Base-by-base conservation (phyloP, 805 yeast species). In the Sugiyamaella qingdaonensis region DNA sequence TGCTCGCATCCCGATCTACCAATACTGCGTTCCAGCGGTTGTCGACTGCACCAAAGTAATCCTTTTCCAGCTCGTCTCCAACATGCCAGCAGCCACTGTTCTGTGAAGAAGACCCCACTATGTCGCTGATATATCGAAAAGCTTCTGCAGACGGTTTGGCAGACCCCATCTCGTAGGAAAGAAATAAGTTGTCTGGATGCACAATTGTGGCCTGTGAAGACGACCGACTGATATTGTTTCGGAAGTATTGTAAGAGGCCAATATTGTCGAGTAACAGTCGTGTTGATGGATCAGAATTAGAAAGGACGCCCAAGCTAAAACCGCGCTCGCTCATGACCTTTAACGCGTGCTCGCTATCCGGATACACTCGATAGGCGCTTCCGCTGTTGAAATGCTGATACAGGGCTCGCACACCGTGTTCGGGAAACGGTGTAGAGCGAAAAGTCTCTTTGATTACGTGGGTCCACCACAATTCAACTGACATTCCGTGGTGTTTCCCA, bases 211-310 rank as follows among this genome's bases (percentile, higher is more conserved):
- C 33, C 2, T 27, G 16, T 16, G n/a, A 10, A 3, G 16, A 9
- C 13, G n/a, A n/a, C 19, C n/a, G 18, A 34, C 33, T 10, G 16
- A 13, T 3, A n/a, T 34, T 34, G 18, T n/a, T 21, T 10, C 27
- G 21, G 32, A 42, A 10, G 24, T 50, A 52, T 31, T 49, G 13
- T 5, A 18, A 31, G 21, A 55, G 31, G 18, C 54, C 63, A 16
- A 54, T 19, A 36, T 32, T 47, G 13, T 49, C 49, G 11, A 60
- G 41, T 16, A 58, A 49, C 5, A 10, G 11, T 18, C 59, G 46
- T 35, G 55, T 43, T 37, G 60, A 19, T 8, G 63, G 58, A 36
- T 60, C 63, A 9, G 59, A 54, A 37, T 60, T 60, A 10, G 61
- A 56, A 10, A 60, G 31, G 14, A 60, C 42, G 19, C 59, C 63